Base-by-base conservation (phyloP, 176 grass and related monocot genomes). In the Calamus simplicifolius region DNA sequence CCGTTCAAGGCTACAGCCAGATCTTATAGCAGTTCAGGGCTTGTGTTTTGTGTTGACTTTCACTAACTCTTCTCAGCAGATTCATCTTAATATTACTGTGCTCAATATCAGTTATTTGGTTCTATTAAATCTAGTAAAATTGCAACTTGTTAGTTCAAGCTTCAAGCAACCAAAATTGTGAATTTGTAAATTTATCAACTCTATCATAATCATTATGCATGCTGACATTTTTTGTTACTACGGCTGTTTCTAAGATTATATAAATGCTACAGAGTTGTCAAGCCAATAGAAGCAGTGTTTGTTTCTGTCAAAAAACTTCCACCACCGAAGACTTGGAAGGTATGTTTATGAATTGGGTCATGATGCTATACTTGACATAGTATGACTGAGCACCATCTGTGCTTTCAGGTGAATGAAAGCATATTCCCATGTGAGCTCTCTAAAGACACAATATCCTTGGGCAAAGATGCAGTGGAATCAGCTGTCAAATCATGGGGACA, bases 401-500 rank as follows among this genome's bases (percentile, higher is more conserved):
- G 74, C 29, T 35, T 65, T 69, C 61, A 96, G 92, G 88, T 85
- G 61, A 85, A 85, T 27, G 83, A 96, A 81, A 96, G 78, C 43
- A 85, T 96, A 64, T 96, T 96, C 66, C 92, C 92, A 62, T 96
- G 92, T 67, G 77, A 88, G 63, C 80, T 96, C 69, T 85, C 83
- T 55, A 77, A 87, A 88, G 92, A 87, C 35, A 82, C 72, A 25
- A 66, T 90, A 71, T 90, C 80, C 54, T 77, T 53, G 18, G 74
- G 76, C 19, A 90, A 82, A 66, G 83, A 85, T 82, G 78, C 92
- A 69, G 92, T 96, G 69, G 92, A 87, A 85, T 57, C 79, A 30
- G 86, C 92, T 76, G 92, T 77, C 28, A 85, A 90, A 80, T 76
- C 85, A 73, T 96, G 91, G 91, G 91, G 91, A 71, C 71, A 87